These are phyloP conservation scores for Fusarium falciforme DNA, from an alignment of 2,329 filamentous ascomycete genomes.

Conservation along the genomic window DNA sequence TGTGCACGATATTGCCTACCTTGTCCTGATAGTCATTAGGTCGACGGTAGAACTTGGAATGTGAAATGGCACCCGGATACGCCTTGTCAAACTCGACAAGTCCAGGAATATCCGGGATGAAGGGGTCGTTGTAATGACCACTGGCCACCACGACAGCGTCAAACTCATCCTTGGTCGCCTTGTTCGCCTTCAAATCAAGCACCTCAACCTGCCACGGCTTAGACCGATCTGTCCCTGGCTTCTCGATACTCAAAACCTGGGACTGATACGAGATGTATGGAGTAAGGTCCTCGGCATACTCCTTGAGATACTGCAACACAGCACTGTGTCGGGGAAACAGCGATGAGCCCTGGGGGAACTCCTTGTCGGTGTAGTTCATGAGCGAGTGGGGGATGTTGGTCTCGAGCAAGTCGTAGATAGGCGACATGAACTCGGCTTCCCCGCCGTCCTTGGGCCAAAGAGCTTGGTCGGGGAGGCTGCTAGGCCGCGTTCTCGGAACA, in stretches of 20 bases:
- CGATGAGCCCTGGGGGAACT: slow-evolving; percentile 67
- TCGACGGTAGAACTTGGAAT: slow-evolving; percentile 76
- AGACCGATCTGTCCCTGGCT: slow-evolving; percentile 17
- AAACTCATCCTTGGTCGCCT: slow-evolving; percentile 53
- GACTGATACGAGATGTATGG: slow-evolving; percentile 70
- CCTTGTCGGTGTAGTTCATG: slow-evolving; percentile 75
- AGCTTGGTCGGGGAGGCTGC: slow-evolving; percentile 56
- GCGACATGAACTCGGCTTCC: slow-evolving; percentile 70
- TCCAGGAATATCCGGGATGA: slow-evolving; percentile 67
- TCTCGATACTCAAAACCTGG: slow-evolving; percentile 64
- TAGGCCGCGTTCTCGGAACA: slow-evolving; percentile 47
- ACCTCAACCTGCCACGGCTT: slow-evolving; percentile 58
- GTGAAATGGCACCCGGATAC: slow-evolving; percentile 63
- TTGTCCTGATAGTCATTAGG: slow-evolving; percentile 48
- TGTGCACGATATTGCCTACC: slow-evolving; percentile 23
- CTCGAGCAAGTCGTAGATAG: slow-evolving; percentile 77
- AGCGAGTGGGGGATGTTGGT: slow-evolving; percentile 80
- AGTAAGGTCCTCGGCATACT: slow-evolving; percentile 70
- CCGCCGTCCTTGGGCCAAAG: slow-evolving; percentile 41
- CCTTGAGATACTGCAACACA: slow-evolving; percentile 73
- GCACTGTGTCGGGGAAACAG: slow-evolving; percentile 74
- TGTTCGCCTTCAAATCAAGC: slow-evolving; percentile 44
- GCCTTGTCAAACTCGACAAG: slow-evolving; percentile 62
- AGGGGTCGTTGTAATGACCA: slow-evolving; percentile 72
- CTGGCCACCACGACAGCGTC: slow-evolving; percentile 73